Evolutionary conservation across 371 early-diverging fungal species (phyloP), one percentile per base, ranked within the genome.

Genomic region (Mucor indicus): DNA sequence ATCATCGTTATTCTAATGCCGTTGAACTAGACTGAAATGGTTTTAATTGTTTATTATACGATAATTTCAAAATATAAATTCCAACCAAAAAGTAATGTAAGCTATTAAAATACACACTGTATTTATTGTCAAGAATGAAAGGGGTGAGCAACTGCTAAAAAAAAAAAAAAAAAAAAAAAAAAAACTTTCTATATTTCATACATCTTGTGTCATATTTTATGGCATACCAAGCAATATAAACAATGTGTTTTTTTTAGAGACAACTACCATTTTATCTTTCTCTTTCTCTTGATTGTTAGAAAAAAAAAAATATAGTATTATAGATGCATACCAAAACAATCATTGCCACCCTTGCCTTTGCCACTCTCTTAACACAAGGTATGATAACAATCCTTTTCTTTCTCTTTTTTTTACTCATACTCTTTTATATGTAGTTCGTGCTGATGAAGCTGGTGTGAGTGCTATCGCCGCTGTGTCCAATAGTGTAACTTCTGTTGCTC

Each of bases 311-410:
- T 32, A 22, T 16, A 44, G 4, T 11, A 44, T n/a, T n/a, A 51
- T 38, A 11, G n/a, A 53, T 53, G 53, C 39, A 45, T 15, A 39
- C 53, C 10, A 53, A 46, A 53, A 16, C 39, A 7, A 11, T 53
- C 19, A 13, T 53, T n/a, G n/a, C n/a, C 20, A 38, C 53, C 32
- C 16, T 53, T 32, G 53, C 46, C 15, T 7, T 53, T 45, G 53
- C 53, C 8, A 32, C 53, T 16, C 39, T 53, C 24, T 36, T 53
- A 12, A 27, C 39, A 13, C 45, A 53, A 33, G 44, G 53, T 45
- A 45, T 20, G 17, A 10, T 15, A 2, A 17, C 25, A 27, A 13
- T 36, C 23, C 17, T 33, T 15, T 16, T 16, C 21, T 2, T 27
- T 23, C 12, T 23, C 15, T 15, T 7, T n/a, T 11, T 25, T 10